Base-by-base conservation (phyloP, 805 yeast species). In the Pichia gijzeniarum region DNA sequence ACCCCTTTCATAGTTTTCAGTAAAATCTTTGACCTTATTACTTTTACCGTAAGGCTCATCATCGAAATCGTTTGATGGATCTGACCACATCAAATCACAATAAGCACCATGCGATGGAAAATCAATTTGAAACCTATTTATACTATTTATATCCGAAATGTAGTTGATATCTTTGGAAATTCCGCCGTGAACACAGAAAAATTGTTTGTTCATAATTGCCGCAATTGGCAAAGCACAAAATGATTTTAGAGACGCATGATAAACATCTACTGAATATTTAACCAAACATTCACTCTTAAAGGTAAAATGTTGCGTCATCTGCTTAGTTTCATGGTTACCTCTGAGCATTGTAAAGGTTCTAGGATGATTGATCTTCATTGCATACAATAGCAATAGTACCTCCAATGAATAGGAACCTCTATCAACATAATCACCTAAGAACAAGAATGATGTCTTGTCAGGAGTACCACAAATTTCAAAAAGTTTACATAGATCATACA, bases 71-170 rank as follows among this genome's bases (percentile, higher is more conserved):
- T 88, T 95, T n/a, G 83, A 69, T 1, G 99, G 99, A 64, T 91
- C 98, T 0, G 96, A 83, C 99, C 98, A 91, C 56, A 91, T 73
- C 51, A 91, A 67, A 65, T 91, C 99, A 65, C 97, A 91, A 88
- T 88, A 85, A 43, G 91, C 64, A 0, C 99, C 99, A 49, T 80
- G 76, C 2, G 96, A 85, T 6, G 99, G 98, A 43, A 61, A 59
- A 22, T 96, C 96, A 60, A 89, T 95, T 46, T 83, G 72, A 68
- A 90, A 91, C 53, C 99, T 74, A 64, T 90, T 79, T 34, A 91
- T 68, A 32, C 66, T 70, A 27, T 74, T 72, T 30, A 91, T 66
- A 59, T 89, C 96, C 38, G 79, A 79, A 34, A 87, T 69, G 2
- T 82, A 68, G 44, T 72, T 74, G 52, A 91, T 68, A 44, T 88